Evolutionary conservation across 176 grass and related monocot species (phyloP).

Genomic region (Musa schizocarpa): DNA sequence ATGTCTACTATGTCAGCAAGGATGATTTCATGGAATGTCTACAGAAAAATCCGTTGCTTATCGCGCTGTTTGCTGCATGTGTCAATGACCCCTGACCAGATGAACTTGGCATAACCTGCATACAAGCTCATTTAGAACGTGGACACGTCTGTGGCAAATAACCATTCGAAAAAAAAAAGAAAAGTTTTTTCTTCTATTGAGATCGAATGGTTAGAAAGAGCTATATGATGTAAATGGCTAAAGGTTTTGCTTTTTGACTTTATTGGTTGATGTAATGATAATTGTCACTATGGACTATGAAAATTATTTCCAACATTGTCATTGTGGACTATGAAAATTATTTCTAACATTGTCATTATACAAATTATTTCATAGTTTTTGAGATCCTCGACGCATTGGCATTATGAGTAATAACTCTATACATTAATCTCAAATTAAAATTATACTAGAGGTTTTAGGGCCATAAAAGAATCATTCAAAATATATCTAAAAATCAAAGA

Average conservation of each 20-base stretch:
- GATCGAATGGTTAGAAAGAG: background rate
- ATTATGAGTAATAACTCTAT: no score
- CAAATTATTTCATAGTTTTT: constrained; percentile 40
- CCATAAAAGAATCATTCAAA: no score
- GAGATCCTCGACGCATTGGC: background rate
- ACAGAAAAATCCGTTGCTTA: constrained; percentile 54
- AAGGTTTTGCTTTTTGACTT: no score
- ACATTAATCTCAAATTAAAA: no score
- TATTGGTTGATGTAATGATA: no score
- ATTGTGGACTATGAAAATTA: background rate
- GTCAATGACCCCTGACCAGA: constrained; percentile 15
- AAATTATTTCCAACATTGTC: constrained; percentile 2
- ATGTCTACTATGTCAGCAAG: constrained; percentile 42
- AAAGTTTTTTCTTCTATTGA: background rate
- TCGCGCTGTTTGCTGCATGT: constrained; percentile 49
- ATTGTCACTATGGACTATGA: constrained; percentile 6
- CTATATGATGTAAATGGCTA: no score
- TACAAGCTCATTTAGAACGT: no score
- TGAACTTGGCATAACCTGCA: no score
- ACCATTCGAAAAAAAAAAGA: constrained; percentile 35
- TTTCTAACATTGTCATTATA: no score
- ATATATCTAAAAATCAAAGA: no score
- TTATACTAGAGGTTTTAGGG: no score
- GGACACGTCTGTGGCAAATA: constrained; percentile 3
- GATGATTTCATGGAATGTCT: constrained; percentile 64